phyloP scores from a whole-genome alignment of 768 basidiomycete genomes.

The Panellus pusillus region DNA sequence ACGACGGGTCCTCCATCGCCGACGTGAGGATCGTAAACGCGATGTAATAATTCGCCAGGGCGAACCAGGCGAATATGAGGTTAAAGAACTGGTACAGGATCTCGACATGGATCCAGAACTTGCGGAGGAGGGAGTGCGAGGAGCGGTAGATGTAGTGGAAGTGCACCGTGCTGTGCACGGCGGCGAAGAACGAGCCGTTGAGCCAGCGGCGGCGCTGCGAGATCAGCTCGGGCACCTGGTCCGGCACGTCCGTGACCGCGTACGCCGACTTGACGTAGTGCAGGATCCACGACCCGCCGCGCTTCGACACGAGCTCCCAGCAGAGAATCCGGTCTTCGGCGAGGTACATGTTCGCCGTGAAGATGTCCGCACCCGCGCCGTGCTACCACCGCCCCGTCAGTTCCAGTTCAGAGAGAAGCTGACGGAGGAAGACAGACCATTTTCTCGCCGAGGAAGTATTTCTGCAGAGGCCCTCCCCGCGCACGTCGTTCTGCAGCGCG shows the following conservation, averaged over 20 bases:
- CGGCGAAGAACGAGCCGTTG: constrained; percentile 98
- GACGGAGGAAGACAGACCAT: constrained; percentile 49
- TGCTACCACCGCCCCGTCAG: constrained; percentile 43
- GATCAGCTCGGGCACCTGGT: constrained; percentile 91
- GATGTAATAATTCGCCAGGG: constrained; percentile 89
- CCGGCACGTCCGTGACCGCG: constrained; percentile 91
- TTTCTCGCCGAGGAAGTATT: constrained; percentile 97
- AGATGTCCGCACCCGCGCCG: constrained; percentile 84
- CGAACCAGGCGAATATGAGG: constrained; percentile 90
- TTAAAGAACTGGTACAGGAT: constrained; percentile 90
- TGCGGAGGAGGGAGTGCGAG: constrained; percentile 76
- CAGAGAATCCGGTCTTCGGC: constrained; percentile 94
- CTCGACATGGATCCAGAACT: constrained; percentile 95
- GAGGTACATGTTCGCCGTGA: constrained; percentile 95
- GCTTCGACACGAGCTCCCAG: constrained; percentile 97
- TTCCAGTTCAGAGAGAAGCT: background rate
- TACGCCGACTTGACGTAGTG: constrained; percentile 97
- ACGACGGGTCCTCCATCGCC: constrained; percentile 67
- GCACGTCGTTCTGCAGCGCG: constrained; percentile 82
- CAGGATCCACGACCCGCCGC: constrained; percentile 85
- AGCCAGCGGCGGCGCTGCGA: constrained; percentile 96
- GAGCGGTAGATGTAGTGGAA: constrained; percentile 96
- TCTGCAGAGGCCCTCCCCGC: constrained; percentile 88
- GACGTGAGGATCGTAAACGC: constrained; percentile 77
- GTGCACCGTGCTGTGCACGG: constrained; percentile 87